Evolutionary conservation across 495 filamentous ascomycete species (phyloP).

Genomic region (Penicillium canariense): DNA sequence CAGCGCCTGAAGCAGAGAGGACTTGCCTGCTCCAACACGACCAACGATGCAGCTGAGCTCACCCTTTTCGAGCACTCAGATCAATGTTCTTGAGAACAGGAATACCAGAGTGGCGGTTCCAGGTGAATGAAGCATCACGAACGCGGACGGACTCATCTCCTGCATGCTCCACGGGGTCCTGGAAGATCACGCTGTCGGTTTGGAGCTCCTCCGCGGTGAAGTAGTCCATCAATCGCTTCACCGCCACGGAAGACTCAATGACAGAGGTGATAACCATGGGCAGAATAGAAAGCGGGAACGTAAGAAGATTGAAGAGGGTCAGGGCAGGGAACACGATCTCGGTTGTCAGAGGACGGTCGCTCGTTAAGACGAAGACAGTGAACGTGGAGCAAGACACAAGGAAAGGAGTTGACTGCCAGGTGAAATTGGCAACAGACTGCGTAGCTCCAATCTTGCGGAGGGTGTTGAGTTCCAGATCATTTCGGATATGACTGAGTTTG

Average conservation of each 20-base stretch:
- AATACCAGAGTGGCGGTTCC: conserved; percentile 73
- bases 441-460: conserved; percentile 93
- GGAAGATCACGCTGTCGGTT: conserved; percentile 68
- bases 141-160: conserved; percentile 86
- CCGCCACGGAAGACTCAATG: conserved; percentile 93
- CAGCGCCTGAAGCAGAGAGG: conserved; percentile 81
- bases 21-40: conserved; percentile 93
- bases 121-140: conserved; percentile 86
- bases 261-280: conserved; percentile 98
- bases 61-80: conserved; percentile 81
- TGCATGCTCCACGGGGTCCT: conserved; percentile 62
- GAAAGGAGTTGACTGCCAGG: conserved; percentile 99
- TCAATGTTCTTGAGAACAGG: conserved; percentile 73
- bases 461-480: conserved; percentile 92
- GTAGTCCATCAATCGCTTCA: conserved; percentile 79
- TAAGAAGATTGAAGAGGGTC: conserved; percentile 88
- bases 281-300: conserved; percentile 90
- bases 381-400: conserved; percentile 97
- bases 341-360: conserved; percentile 76
- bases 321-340: conserved; percentile 95
- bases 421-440: conserved; percentile 93
- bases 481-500: conserved; percentile 90
- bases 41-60: conserved; percentile 92
- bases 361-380: conserved; percentile 85
- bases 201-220: conserved; percentile 90